phyloP scores from a whole-genome alignment of 2,329 filamentous ascomycete genomes.

The Penicillium sp. region DNA sequence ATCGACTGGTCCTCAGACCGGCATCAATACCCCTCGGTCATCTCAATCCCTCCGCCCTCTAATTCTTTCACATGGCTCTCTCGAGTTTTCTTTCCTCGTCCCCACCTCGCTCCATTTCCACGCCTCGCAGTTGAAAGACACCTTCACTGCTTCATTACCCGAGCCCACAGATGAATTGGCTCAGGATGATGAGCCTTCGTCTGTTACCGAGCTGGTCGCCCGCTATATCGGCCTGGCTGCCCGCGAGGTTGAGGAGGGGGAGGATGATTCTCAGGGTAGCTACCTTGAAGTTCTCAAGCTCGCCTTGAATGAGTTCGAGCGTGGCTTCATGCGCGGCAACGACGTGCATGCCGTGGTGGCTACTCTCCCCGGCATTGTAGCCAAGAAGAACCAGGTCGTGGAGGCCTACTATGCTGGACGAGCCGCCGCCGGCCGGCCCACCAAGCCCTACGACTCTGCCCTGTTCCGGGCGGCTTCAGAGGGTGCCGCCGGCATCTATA shows the following conservation, averaged over 20 bases:
- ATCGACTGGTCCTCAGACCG: conserved; percentile 80
- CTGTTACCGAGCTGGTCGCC: conserved; percentile 84
- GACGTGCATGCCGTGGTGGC: conserved; percentile 91
- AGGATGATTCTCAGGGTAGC: conserved; percentile 82
- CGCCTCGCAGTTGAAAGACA: conserved; percentile 88
- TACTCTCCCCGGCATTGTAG: conserved; percentile 79
- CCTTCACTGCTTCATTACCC: conserved; percentile 81
- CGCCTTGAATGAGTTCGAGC: conserved; percentile 92
- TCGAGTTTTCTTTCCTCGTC: conserved; percentile 94
- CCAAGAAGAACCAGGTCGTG: conserved; percentile 89
- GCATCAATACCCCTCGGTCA: conserved; percentile 93
- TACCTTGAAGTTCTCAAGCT: conserved; percentile 92
- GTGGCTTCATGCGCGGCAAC: conserved; percentile 89
- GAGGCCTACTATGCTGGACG: conserved; percentile 89
- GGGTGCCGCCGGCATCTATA: conserved; percentile 80
- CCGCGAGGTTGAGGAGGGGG: conserved; percentile 83
- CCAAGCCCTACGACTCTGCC: conserved; percentile 91
- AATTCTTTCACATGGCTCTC: conserved; percentile 84
- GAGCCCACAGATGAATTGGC: conserved; percentile 94
- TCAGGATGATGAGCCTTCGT: conserved; percentile 98
- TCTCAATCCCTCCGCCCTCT: conserved; percentile 89
- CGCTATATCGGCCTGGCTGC: conserved; percentile 91
- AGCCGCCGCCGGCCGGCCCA: conserved; percentile 75
- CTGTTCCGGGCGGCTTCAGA: conserved; percentile 85
- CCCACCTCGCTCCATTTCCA: conserved; percentile 95